phyloP scores from a whole-genome alignment of 148 eudicot species.

The Polygonum maritimum region DNA sequence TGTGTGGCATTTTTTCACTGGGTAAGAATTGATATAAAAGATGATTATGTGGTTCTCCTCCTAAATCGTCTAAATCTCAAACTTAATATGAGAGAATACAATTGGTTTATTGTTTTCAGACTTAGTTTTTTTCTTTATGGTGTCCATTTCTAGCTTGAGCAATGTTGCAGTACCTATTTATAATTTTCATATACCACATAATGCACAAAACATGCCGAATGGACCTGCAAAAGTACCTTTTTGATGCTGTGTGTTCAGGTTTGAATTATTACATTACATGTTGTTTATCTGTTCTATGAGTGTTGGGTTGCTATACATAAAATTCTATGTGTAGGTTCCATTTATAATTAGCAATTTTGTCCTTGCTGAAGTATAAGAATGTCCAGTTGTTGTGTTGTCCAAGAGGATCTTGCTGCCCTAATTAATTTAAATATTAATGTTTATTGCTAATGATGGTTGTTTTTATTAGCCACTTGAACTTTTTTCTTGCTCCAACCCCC shows the following conservation, averaged over 20 bases:
- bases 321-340: not conserved
- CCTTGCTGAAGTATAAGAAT: not conserved
- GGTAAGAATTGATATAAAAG: not conserved
- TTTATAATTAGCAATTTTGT: not conserved
- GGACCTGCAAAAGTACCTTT: not conserved
- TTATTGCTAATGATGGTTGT: not conserved
- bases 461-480: not conserved
- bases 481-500: not conserved
- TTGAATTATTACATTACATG: no score
- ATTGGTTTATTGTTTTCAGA: no score
- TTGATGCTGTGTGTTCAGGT: no score
- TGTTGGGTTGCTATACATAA: not conserved
- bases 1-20: not conserved
- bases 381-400: not conserved
- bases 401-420: not conserved
- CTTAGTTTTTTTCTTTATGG: no score
- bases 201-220: not conserved
- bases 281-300: not conserved
- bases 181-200: not conserved
- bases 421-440: not conserved
- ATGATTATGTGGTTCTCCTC: not conserved
- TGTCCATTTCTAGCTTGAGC: not conserved
- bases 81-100: no score
- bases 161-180: not conserved
- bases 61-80: no score